phyloP scores from a whole-genome alignment of 495 filamentous ascomycete genomes.

The Elasticomyces elasticus region DNA sequence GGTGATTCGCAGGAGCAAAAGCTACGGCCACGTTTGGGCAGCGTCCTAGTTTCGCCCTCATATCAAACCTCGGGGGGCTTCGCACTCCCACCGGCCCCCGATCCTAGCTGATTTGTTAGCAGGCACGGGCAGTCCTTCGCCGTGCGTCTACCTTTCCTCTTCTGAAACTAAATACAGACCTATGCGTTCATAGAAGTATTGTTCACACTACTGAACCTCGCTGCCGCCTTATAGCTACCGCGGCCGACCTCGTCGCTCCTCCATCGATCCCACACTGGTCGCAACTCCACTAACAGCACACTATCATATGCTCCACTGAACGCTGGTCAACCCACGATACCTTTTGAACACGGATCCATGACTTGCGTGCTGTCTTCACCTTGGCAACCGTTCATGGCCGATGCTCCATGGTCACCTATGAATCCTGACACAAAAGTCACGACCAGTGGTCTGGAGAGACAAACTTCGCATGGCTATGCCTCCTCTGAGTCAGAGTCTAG shows the following conservation, averaged over 20 bases:
- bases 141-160: neutral
- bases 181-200: neutral
- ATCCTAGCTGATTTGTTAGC: neutral
- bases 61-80: neutral
- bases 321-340: too few relatives aligned
- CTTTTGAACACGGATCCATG: conserved; percentile 10
- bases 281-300: neutral
- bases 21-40: neutral
- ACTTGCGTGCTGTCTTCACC: conserved; percentile 18
- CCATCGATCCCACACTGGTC: neutral
- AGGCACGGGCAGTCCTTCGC: neutral
- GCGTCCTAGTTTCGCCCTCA: neutral
- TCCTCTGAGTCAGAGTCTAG: conserved; percentile 32
- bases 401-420: conserved; percentile 17
- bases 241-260: neutral
- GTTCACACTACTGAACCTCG: neutral
- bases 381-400: conserved; percentile 8
- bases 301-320: too few relatives aligned
- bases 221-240: neutral
- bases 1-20: too few relatives aligned
- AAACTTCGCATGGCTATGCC: conserved; percentile 24
- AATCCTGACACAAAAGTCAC: conserved; percentile 6
- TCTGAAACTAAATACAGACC: neutral
- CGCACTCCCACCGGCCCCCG: neutral
- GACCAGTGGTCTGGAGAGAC: conserved; percentile 1